These are phyloP conservation scores for Heritiera littoralis DNA, from an alignment of 345 rosid species.

Conservation along the genomic window DNA sequence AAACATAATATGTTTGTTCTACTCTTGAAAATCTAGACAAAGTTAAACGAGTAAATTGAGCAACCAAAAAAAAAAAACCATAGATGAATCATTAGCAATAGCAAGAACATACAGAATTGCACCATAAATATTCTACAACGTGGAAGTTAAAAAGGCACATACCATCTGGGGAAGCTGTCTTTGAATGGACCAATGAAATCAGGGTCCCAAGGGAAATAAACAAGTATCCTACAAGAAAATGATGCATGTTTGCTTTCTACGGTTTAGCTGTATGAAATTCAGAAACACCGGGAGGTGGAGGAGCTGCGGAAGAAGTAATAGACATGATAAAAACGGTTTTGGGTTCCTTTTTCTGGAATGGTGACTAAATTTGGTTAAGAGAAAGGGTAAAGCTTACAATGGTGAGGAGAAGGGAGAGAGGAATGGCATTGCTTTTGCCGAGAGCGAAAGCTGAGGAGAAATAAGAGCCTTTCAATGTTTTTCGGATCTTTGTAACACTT, in stretches of 20 bases:
- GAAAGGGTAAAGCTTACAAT: slow-evolving; percentile 30
- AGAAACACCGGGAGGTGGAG: slow-evolving; percentile 30
- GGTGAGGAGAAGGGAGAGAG: not conserved
- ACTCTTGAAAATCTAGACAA: not conserved
- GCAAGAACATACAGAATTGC: not conserved
- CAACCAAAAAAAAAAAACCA: not conserved
- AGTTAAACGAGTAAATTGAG: not conserved
- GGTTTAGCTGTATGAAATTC: slow-evolving; percentile 31
- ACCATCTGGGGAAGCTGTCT: slow-evolving; percentile 63
- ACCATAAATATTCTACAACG: not conserved
- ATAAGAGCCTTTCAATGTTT: slow-evolving; percentile 30
- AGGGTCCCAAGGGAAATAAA: slow-evolving; percentile 41
- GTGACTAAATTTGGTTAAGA: slow-evolving; percentile 38
- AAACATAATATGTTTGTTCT: not conserved
- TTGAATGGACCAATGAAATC: slow-evolving; percentile 42
- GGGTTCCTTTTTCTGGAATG: not conserved
- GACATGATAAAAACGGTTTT: slow-evolving; percentile 24
- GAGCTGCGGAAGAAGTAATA: slow-evolving; percentile 16
- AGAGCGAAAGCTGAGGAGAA: slow-evolving; percentile 42
- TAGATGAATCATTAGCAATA: not conserved
- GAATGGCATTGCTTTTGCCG: not conserved
- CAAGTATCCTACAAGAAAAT: slow-evolving; percentile 27
- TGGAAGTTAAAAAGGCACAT: slow-evolving; percentile 9
- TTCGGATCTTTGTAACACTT: slow-evolving; percentile 15
- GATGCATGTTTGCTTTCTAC: slow-evolving; percentile 17